Evolutionary conservation across 352 stramenopile genomes (phyloP).

Genomic region (Globisporangium takayamanum): DNA sequence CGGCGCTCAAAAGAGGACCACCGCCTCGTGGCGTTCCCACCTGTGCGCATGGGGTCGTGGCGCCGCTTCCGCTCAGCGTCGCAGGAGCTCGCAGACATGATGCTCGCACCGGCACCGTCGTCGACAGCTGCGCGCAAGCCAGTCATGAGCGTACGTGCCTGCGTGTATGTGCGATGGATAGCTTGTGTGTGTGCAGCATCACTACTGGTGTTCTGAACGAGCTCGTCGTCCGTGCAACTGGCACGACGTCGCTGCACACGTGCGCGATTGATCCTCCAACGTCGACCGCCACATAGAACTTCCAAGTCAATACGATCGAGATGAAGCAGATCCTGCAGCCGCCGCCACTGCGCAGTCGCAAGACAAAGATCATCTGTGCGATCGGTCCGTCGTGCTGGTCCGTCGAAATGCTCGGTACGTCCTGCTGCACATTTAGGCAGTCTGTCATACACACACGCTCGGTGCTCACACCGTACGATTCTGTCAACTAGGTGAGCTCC

Average conservation of each 20-base stretch:
- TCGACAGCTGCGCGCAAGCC: conserved; percentile 29
- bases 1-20: conserved; percentile 17
- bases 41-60: conserved; percentile 62
- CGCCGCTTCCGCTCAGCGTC: conserved; percentile 52
- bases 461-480: neutral
- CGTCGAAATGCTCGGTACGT: conserved; percentile 90
- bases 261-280: neutral
- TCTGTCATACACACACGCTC: too few relatives aligned
- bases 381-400: conserved; percentile 97
- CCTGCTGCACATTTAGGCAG: neutral
- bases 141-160: conserved; percentile 19
- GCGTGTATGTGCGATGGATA: neutral
- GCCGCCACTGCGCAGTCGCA: conserved; percentile 50
- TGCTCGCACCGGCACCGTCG: conserved; percentile 30
- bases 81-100: conserved; percentile 50
- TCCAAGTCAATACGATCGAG: conserved; percentile 56
- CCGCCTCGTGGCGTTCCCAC: conserved; percentile 38
- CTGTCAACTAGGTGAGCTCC: conserved; percentile 35
- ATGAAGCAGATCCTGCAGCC: conserved; percentile 66
- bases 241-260: neutral
- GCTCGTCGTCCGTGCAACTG: too few relatives aligned
- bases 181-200: too few relatives aligned
- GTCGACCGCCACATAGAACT: conserved; percentile 26
- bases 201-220: neutral
- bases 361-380: conserved; percentile 99